phyloP scores from a whole-genome alignment of 169 alveolate genomes.

The Amoebophrya sp. region DNA sequence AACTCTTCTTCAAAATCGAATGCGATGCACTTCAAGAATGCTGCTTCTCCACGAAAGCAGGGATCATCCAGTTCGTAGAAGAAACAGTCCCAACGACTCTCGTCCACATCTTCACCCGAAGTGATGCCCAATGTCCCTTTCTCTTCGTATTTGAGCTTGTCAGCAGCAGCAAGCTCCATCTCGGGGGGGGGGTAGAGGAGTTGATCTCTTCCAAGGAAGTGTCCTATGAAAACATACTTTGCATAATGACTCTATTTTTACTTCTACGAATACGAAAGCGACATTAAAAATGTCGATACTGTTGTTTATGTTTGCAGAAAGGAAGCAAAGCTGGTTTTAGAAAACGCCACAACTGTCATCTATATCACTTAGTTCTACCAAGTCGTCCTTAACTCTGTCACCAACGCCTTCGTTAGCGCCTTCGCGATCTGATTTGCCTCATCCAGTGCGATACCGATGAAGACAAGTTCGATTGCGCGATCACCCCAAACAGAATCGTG shows the following conservation, averaged over 20 bases:
- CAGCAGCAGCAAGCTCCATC: background rate
- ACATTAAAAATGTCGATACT: no score
- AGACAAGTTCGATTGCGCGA: background rate
- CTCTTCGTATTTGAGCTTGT: background rate
- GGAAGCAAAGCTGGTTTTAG: no score
- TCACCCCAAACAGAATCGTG: constrained; percentile 13
- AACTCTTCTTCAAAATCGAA: background rate
- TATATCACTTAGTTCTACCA: no score
- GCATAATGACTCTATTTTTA: no score
- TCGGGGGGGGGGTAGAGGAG: no score
- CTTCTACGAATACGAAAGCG: no score
- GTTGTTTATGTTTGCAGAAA: no score
- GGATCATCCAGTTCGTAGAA: background rate
- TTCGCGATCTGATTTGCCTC: background rate
- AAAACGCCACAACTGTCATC: no score
- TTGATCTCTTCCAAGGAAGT: no score
- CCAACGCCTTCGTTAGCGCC: background rate
- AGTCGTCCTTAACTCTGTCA: background rate
- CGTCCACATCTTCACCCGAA: background rate
- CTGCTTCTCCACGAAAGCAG: background rate
- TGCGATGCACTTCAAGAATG: background rate
- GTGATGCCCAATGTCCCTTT: background rate
- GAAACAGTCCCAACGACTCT: background rate
- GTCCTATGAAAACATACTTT: no score
- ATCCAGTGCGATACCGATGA: background rate